Conservation (phyloP, 2,329 filamentous ascomycete genomes). For the Pseudogymnoascus sp. region DNA sequence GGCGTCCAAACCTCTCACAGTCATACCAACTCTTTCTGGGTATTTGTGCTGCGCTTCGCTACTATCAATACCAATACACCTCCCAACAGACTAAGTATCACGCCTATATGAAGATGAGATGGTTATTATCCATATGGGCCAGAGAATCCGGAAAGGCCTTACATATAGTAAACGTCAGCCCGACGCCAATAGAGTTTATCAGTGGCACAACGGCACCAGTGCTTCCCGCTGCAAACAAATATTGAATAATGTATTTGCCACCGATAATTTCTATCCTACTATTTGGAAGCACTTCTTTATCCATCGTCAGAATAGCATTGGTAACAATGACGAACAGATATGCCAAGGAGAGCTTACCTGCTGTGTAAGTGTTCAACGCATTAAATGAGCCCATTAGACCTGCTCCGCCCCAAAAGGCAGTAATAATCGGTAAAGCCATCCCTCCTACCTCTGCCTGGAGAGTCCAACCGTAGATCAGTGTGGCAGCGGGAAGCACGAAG, state of each 20-base stretch:
- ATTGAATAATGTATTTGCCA: slow-evolving; percentile 29
- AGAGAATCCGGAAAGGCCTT: not conserved
- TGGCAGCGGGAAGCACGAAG: slow-evolving; percentile 26
- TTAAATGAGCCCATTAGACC: slow-evolving; percentile 33
- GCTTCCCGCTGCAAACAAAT: slow-evolving; percentile 21
- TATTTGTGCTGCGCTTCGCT: not conserved
- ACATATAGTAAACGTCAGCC: slow-evolving; percentile 10
- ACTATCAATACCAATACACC: not conserved
- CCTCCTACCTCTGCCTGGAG: slow-evolving; percentile 28
- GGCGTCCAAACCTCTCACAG: not conserved
- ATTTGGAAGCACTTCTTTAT: slow-evolving; percentile 22
- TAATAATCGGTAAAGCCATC: slow-evolving; percentile 29
- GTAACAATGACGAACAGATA: not conserved
- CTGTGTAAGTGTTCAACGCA: slow-evolving; percentile 33
- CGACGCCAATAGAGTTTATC: slow-evolving; percentile 25
- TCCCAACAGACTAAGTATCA: not conserved
- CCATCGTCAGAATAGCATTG: not conserved
- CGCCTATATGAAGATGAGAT: not conserved
- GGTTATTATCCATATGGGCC: not conserved
- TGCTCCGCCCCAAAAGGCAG: slow-evolving; percentile 27
- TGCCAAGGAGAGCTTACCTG: slow-evolving; percentile 23
- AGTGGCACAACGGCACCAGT: slow-evolving; percentile 24
- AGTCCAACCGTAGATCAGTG: slow-evolving; percentile 31
- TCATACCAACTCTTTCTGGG: not conserved
- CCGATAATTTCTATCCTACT: slow-evolving; percentile 23